phyloP scores from a whole-genome alignment of 768 basidiomycete species.

The Mycena leptocephala region DNA sequence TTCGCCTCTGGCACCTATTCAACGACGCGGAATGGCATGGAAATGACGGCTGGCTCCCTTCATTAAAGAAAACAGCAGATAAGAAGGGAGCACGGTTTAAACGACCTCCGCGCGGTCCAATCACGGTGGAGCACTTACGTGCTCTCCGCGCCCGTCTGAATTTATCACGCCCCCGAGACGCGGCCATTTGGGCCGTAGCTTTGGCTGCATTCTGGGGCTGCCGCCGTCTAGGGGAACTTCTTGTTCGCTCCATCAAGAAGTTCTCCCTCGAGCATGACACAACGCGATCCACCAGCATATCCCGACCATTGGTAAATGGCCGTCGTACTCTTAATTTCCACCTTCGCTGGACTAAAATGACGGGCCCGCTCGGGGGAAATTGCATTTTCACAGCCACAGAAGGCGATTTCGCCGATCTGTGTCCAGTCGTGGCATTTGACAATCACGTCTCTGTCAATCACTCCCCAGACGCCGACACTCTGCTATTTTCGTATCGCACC shows the following conservation, averaged over 20 bases:
- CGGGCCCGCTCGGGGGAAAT: neutral
- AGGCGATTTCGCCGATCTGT: conserved; percentile 14
- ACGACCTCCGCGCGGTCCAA: conserved; percentile 20
- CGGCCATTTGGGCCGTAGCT: conserved; percentile 16
- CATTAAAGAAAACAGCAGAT: conserved; percentile 16
- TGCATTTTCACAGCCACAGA: conserved; percentile 29
- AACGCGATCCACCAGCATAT: conserved; percentile 2
- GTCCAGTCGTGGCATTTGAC: conserved; percentile 36
- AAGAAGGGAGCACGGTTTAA: conserved; percentile 22
- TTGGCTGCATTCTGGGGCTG: neutral
- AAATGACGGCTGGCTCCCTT: conserved; percentile 24
- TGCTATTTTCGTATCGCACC: neutral
- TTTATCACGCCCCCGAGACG: conserved; percentile 14
- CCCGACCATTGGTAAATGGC: neutral
- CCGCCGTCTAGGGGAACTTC: neutral
- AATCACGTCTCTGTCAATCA: conserved; percentile 28
- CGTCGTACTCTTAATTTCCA: conserved; percentile 19
- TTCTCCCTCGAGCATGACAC: neutral
- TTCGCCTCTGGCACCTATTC: conserved; percentile 23
- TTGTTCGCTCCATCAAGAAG: neutral
- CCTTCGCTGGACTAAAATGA: conserved; percentile 40
- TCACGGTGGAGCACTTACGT: conserved; percentile 21
- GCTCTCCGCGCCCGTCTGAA: conserved; percentile 6
- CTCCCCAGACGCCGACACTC: conserved; percentile 3
- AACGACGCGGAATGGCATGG: conserved; percentile 39